Percentiles rank a stretch among this genome's conserved stretches.
Conservation (phyloP, 257 asterid species). For the Solanum chilense region DNA sequence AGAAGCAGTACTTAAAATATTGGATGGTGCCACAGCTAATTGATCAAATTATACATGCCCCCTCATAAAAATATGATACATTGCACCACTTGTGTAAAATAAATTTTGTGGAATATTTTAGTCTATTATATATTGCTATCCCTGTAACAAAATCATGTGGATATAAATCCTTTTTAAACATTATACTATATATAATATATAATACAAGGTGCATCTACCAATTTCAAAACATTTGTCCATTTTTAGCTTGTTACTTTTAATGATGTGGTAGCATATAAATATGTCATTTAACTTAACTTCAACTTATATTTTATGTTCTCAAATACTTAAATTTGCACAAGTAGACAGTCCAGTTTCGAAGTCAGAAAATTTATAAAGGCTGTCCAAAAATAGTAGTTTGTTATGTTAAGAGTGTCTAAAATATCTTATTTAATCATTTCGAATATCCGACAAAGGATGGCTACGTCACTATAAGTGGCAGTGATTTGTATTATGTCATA, state of each 20-base stretch:
- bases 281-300: too few species aligned
- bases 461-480: background rate
- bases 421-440: too few species aligned
- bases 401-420: too few species aligned
- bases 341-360: rapidly evolving
- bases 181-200: too few species aligned
- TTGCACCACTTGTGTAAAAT: background rate
- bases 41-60: background rate
- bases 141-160: background rate
- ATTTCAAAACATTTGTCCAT: background rate
- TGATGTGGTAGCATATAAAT: too few species aligned
- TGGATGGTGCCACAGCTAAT: constrained; percentile 16
- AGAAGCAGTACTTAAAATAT: constrained; percentile 11
- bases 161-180: background rate
- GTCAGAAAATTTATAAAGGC: too few species aligned
- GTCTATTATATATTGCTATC: background rate
- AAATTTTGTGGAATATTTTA: background rate
- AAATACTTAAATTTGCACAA: too few species aligned
- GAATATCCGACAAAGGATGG: too few species aligned
- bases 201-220: background rate
- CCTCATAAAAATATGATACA: background rate
- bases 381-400: too few species aligned
- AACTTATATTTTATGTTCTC: background rate
- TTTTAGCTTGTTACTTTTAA: too few species aligned
- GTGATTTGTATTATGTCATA: background rate